Base-by-base conservation (phyloP, 805 yeast species). In the Candida anglica region DNA sequence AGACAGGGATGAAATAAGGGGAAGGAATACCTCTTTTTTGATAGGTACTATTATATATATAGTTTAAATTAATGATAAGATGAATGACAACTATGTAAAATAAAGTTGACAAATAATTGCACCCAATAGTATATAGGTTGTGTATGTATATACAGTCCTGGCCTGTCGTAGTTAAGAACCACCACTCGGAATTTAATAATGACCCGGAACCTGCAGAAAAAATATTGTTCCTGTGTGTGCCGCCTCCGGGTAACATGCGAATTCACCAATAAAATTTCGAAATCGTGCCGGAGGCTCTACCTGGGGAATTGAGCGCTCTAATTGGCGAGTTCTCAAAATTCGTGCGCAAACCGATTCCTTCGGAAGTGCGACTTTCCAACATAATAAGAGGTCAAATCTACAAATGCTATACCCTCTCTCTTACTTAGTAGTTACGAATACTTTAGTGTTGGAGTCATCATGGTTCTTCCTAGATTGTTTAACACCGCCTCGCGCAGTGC, bases 401-500 rank as follows among this genome's bases (percentile, higher is more conserved):
- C 32, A 27, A 27, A 27, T 17, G 16, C 20, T 27, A 11, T 19
- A n/a, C 11, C 23, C 23, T 9, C 10, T 21, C 10, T 11, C 11
- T 21, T 21, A 20, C 11, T 32, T n/a, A 20, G 16, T 29, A 21
- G 25, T 24, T 24, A 24, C 27, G 21, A 30, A 24, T 32, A 21
- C 44, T 36, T 34, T 33, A 27, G 36, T 20, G 38, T 21, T 33
- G 30, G 34, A 32, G 28, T 30, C 38, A 32, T 31, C 32, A 75
- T 75, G 80, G 79, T 74, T 67, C 73, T 71, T 62, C 73, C 73
- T 51, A 67, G 72, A 66, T 65, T 67, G 64, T 63, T 66, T 56
- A 66, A 66, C 66, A 48, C 63, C 50, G 62, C 75, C 59, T 79
- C 95, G 54, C 87, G 88, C 71, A 75, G 84, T 62, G 95, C 95